Conservation (phyloP, 495 filamentous ascomycete genomes). For the Thermothielavioides terrestris region DNA sequence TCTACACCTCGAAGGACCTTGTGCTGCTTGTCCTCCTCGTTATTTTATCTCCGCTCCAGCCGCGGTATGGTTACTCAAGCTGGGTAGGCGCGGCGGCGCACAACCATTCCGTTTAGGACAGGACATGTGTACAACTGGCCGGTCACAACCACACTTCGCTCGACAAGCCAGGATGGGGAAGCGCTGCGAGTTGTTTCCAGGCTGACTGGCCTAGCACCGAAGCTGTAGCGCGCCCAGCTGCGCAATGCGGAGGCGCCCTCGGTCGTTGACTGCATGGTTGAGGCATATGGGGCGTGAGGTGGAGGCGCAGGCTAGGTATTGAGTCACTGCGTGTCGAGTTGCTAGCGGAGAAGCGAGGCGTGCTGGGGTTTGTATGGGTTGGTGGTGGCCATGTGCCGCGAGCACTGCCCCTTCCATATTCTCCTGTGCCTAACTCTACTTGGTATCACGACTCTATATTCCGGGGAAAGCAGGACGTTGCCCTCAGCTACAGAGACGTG, state of each 20-base stretch:
- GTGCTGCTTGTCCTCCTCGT: not conserved
- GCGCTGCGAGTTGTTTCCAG: not conserved
- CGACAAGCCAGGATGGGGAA: not conserved
- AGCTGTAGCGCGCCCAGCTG: too few species aligned
- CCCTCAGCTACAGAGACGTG: too few species aligned
- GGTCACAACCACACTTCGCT: not conserved
- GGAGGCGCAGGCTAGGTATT: constrained; percentile 1
- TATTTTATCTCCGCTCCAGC: not conserved
- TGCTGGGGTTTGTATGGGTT: not conserved
- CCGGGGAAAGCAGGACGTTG: too few species aligned
- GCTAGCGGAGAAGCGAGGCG: not conserved
- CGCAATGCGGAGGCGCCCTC: too few species aligned
- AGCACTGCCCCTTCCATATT: too few species aligned
- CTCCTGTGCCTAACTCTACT: too few species aligned
- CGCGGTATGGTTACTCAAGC: constrained; percentile 3
- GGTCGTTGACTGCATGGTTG: too few species aligned
- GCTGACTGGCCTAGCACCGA: too few species aligned
- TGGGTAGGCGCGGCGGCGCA: not conserved
- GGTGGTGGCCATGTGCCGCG: not conserved
- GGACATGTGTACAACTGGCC: not conserved
- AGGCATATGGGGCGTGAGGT: not conserved
- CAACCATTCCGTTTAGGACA: constrained; percentile 3
- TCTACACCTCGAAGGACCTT: not conserved
- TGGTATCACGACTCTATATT: too few species aligned
- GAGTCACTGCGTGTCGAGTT: not conserved